A percentile compares a stretch with the other conserved stretches of the same genome.
Evolutionary conservation across 1,139 yeast species (phyloP).

Genomic region (Suhomyces yuchorum): DNA sequence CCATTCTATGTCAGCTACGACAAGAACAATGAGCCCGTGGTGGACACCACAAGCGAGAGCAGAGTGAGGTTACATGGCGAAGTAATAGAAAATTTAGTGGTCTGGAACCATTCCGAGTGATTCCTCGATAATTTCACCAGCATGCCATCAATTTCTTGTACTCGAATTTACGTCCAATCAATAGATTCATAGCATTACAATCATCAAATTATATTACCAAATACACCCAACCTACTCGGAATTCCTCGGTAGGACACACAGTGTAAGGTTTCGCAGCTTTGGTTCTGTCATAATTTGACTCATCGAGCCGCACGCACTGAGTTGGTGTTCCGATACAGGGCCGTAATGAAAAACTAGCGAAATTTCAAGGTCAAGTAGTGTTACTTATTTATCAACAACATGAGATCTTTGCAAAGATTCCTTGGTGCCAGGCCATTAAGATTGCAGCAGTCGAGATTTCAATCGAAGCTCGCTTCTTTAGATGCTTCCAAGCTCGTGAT

Average conservation of each 20-base stretch:
- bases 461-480: slow-evolving; percentile 41
- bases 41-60: slow-evolving; percentile 29
- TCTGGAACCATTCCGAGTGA: slow-evolving; percentile 20
- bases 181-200: too few species aligned
- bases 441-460: slow-evolving; percentile 13
- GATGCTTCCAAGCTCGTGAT: slow-evolving; percentile 72
- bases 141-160: neutral
- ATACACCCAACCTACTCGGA: too few species aligned
- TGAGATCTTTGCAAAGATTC: slow-evolving; percentile 9
- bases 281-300: neutral
- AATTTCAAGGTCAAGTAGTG: neutral
- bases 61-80: slow-evolving; percentile 35
- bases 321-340: slow-evolving; percentile 1
- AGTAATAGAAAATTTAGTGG: slow-evolving; percentile 39
- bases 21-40: slow-evolving; percentile 14
- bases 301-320: neutral
- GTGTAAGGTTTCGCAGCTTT: too few species aligned
- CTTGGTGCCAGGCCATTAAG: slow-evolving; percentile 6
- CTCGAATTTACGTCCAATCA: too few species aligned
- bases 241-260: neutral
- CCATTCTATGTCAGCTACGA: slow-evolving; percentile 23
- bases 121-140: neutral
- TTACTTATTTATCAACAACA: neutral
- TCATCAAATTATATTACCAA: too few species aligned
- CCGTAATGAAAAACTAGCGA: slow-evolving; percentile 1